A percentile compares a stretch with the other conserved stretches of the same genome.
These are phyloP conservation scores for Mycena epipterygia DNA, from an alignment of 768 basidiomycete species.

Conservation along the genomic window DNA sequence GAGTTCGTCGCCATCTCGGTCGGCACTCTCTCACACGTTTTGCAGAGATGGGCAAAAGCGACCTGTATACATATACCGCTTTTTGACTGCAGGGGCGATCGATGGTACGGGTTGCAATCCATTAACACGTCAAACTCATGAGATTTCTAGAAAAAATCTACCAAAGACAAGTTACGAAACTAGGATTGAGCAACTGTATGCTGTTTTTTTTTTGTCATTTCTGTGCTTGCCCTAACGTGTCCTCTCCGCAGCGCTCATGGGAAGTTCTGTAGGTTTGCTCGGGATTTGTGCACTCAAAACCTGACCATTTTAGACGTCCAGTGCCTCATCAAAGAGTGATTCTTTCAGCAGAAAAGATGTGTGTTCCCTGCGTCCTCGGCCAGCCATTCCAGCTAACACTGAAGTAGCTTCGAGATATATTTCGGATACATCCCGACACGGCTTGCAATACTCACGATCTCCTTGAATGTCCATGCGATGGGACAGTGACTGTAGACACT, in stretches of 20 bases:
- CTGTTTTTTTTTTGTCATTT: neutral
- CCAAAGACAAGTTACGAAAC: conserved; percentile 94
- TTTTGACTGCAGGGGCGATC: conserved; percentile 86
- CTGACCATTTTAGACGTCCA: conserved; percentile 36
- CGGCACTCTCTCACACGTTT: conserved; percentile 29
- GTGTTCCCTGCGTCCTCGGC: conserved; percentile 37
- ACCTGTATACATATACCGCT: conserved; percentile 90
- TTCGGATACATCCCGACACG: conserved; percentile 85
- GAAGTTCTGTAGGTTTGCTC: conserved; percentile 42
- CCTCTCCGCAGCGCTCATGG: conserved; percentile 73
- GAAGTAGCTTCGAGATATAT: conserved; percentile 88
- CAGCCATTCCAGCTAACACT: conserved; percentile 13
- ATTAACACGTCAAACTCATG: neutral
- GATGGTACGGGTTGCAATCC: conserved; percentile 43
- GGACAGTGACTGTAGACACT: conserved; percentile 45
- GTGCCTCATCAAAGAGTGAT: conserved; percentile 78
- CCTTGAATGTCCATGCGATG: conserved; percentile 81
- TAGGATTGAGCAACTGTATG: conserved; percentile 87
- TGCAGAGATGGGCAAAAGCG: conserved; percentile 93
- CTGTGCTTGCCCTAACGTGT: neutral
- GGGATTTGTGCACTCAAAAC: neutral
- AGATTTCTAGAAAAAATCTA: conserved; percentile 83
- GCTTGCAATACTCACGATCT: conserved; percentile 94
- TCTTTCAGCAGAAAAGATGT: conserved; percentile 92
- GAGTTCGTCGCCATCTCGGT: conserved; percentile 30